Evolutionary conservation across 1,284 basidiomycete genomes (phyloP).

Genomic region (Trichosporon sp.): DNA sequence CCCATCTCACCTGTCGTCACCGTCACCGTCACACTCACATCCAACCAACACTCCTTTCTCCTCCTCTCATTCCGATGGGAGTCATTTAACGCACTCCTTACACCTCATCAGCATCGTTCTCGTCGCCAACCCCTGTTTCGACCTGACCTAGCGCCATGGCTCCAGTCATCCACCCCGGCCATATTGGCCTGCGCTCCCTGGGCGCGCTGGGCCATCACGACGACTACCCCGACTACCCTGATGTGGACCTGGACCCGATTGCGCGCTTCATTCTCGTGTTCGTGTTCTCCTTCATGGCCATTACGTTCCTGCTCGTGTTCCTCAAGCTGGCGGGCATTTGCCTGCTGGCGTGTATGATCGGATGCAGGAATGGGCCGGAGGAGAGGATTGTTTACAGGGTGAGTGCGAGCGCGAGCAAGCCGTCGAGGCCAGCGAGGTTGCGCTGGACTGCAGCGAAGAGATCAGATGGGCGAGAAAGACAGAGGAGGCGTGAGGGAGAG

Average conservation of each 20-base stretch:
- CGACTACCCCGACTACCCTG: slow-evolving; percentile 2
- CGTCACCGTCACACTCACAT: no score
- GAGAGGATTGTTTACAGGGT: slow-evolving; percentile 5
- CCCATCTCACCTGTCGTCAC: background rate
- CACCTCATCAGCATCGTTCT: no score
- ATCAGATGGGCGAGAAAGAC: background rate
- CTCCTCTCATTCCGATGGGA: background rate
- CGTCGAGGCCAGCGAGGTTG: no score
- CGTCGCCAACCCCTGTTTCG: no score
- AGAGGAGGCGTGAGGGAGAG: no score
- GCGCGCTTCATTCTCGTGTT: slow-evolving; percentile 17
- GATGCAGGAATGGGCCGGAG: background rate
- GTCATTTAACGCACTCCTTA: background rate
- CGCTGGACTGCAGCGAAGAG: no score
- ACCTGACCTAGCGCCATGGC: background rate
- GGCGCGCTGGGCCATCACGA: background rate
- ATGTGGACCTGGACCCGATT: slow-evolving; percentile 6
- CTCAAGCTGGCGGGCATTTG: slow-evolving; percentile 4
- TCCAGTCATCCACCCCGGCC: background rate
- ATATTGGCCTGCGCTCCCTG: background rate
- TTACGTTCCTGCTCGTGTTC: background rate
- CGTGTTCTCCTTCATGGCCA: background rate
- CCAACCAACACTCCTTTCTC: background rate
- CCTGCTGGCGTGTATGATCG: slow-evolving; percentile 4
- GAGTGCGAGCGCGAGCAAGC: background rate